Evolutionary conservation across 192 early-diverging fungal genomes (phyloP).

Genomic region (Globomyces pollinis-pini): DNA sequence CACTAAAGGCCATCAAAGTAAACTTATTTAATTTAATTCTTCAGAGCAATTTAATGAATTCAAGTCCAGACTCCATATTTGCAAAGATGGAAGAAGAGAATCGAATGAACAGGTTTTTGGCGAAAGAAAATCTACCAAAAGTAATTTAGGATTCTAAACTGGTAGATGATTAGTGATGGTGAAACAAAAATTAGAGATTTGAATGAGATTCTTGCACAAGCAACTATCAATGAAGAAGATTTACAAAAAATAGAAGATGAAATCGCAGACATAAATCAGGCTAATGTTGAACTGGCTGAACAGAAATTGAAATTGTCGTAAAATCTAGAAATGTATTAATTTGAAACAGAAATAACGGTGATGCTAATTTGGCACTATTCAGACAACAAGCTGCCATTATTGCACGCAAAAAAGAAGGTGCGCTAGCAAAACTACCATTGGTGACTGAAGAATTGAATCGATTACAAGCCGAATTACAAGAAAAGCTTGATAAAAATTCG

Average conservation of each 20-base stretch:
- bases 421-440: constrained; percentile 26
- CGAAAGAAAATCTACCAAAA: constrained; percentile 49
- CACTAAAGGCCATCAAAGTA: constrained; percentile 44
- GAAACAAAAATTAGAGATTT: constrained; percentile 31
- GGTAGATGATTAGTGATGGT: constrained; percentile 32
- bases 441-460: constrained; percentile 31
- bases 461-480: constrained; percentile 25
- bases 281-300: constrained; percentile 44
- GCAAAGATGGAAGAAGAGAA: constrained; percentile 48
- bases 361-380: constrained; percentile 54
- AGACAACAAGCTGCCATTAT: constrained; percentile 56
- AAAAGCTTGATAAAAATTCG: constrained; percentile 24
- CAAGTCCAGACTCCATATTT: constrained; percentile 36
- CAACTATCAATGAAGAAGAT: constrained; percentile 32
- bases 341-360: constrained; percentile 30
- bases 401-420: constrained; percentile 49
- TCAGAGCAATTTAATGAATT: constrained; percentile 26
- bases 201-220: constrained; percentile 38
- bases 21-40: not conserved
- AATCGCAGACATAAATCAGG: constrained; percentile 39
- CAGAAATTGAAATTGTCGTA: constrained; percentile 19
- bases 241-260: constrained; percentile 37
- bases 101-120: constrained; percentile 53
- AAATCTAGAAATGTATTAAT: not conserved
- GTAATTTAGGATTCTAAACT: constrained; percentile 6